These are phyloP conservation scores for Aspergillus tamarii DNA, from an alignment of 2,329 filamentous ascomycete species.

Conservation along the genomic window DNA sequence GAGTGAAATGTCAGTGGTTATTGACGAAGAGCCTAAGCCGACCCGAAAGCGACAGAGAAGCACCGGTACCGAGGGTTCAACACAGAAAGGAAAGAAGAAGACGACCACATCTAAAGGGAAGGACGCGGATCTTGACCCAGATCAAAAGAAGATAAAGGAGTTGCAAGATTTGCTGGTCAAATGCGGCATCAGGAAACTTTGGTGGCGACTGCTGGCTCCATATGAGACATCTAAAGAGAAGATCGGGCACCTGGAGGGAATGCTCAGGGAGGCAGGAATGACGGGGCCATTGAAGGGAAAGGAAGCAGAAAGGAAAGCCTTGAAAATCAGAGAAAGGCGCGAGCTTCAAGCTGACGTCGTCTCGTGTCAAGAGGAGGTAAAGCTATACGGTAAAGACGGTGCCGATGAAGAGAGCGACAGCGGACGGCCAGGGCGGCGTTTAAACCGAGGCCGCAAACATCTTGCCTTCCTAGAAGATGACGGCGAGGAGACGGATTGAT, in stretches of 20 bases:
- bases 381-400: conserved; percentile 69
- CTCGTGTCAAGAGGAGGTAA: conserved; percentile 78
- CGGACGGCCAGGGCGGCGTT: conserved; percentile 41
- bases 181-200: conserved; percentile 90
- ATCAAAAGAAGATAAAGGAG: conserved; percentile 82
- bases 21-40: conserved; percentile 70
- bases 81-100: conserved; percentile 38
- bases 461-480: conserved; percentile 69
- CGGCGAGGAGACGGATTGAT: conserved; percentile 62
- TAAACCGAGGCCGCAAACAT: conserved; percentile 48
- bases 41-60: conserved; percentile 55
- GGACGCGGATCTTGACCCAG: conserved; percentile 57
- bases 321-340: conserved; percentile 81
- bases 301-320: conserved; percentile 81
- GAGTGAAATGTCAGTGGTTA: conserved; percentile 72
- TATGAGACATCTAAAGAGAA: conserved; percentile 76
- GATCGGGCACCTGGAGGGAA: conserved; percentile 75
- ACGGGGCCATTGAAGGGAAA: conserved; percentile 60
- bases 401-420: conserved; percentile 47
- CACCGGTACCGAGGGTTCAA: conserved; percentile 26
- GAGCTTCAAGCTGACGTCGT: conserved; percentile 85
- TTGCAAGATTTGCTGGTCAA: conserved; percentile 85
- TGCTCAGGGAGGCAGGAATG: conserved; percentile 85
- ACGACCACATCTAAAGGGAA: conserved; percentile 41
- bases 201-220: conserved; percentile 79